Evolutionary conservation across 2,329 filamentous ascomycete genomes (phyloP).

Genomic region (Cephalotrichum gorgonifer): DNA sequence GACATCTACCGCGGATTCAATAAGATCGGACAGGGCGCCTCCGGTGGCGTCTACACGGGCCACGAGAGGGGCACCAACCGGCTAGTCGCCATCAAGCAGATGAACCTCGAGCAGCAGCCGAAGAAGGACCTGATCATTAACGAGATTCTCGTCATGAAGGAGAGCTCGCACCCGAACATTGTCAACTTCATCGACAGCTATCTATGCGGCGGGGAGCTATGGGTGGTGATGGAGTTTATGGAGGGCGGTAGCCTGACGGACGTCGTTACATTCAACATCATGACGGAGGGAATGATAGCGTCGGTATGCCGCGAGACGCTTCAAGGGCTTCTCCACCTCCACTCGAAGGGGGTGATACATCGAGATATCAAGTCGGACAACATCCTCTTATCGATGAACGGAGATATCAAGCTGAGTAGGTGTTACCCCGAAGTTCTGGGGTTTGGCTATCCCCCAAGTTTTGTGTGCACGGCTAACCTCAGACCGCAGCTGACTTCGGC

Average conservation of each 20-base stretch:
- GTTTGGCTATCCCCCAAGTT: background rate
- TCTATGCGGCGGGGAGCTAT: conserved; percentile 78
- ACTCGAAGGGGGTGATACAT: conserved; percentile 97
- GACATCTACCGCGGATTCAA: conserved; percentile 77
- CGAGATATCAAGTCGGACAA: conserved; percentile 99
- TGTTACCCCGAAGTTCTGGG: background rate
- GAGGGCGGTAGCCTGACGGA: conserved; percentile 95
- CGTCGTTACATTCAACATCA: conserved; percentile 98
- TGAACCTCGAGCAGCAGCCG: conserved; percentile 96
- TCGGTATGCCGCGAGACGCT: conserved; percentile 91
- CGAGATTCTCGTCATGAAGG: conserved; percentile 98
- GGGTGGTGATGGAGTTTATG: conserved; percentile 99
- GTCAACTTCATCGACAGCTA: conserved; percentile 99
- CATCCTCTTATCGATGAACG: conserved; percentile 84
- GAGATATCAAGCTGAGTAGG: conserved; percentile 95
- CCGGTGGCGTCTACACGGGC: conserved; percentile 88
- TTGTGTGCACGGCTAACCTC: background rate
- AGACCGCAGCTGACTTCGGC: conserved; percentile 78
- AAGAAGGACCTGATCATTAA: conserved; percentile 99
- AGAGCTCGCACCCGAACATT: conserved; percentile 95
- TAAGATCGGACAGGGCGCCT: conserved; percentile 96
- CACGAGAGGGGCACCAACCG: conserved; percentile 76
- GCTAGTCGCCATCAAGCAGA: conserved; percentile 97
- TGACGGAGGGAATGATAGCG: conserved; percentile 95
- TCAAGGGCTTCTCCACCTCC: conserved; percentile 83